Base-by-base conservation (phyloP, 1,139 yeast genomes). In the Magnusiomyces clavatus region DNA sequence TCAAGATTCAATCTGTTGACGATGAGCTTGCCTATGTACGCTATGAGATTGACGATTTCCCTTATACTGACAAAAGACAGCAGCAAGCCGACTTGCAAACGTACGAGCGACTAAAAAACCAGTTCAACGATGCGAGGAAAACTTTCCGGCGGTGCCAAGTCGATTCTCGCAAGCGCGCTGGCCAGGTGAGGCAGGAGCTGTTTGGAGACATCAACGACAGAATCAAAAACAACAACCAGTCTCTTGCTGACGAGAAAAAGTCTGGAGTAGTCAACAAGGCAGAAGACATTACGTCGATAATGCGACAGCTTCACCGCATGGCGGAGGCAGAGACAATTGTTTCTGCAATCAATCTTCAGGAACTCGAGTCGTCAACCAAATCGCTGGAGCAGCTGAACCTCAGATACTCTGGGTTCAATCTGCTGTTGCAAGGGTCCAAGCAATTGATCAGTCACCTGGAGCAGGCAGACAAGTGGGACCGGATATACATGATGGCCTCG, bases 381-480 rank as follows among this genome's bases (percentile, higher is more conserved):
- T 77, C 78, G 46, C 69, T 84, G 54, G 58, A 66, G 6, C 68
- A 69, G 36, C 71, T 83, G 56, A 77, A 80, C 51, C 75, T 75
- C 43, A 75, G 74, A 54, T 80, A 80, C 60, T 66, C 75, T 2
- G 74, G 77, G 45, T 80, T 83, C 57, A 78, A 80, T 48, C 75
- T 74, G 52, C 66, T 83, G 50, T 69, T 85, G 50, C 69, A 71
- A 50, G 79, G 77, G 46, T 80, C 86, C 0, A 74, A 72, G 51
- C 73, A 75, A 44, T 74, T 84, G 46, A 86, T 84, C 44, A 73
- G 74, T 57, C 77, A 81, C 54, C 78, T 84, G 51, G 87, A 83
- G 60, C 80, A 80, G 60, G 86, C 86, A 49, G 88, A 85, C 60
- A 72, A 75, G 52, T 69, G 75, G 56, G 92, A 85, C 60, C 73